Conservation (phyloP, 495 filamentous ascomycete species). For the Penicillium samsonianum region DNA sequence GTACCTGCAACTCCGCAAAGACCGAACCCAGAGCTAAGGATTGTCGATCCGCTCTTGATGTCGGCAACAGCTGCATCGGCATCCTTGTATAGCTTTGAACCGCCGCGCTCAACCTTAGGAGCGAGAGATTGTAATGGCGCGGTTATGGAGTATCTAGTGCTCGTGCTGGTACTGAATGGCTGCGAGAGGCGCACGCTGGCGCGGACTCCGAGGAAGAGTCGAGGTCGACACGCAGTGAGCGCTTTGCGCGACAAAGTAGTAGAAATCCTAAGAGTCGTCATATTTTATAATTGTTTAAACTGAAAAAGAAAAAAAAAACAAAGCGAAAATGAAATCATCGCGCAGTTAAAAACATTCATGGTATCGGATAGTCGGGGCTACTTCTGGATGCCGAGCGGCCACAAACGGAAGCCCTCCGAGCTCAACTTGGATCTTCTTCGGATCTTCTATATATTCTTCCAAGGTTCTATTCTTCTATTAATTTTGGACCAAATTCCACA, state of each 20-base stretch:
- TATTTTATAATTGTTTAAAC: constrained; percentile 9
- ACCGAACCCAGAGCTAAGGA: constrained; percentile 83
- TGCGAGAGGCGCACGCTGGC: constrained; percentile 15
- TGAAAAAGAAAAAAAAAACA: neutral
- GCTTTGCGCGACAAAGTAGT: constrained; percentile 33
- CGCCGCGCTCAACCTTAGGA: constrained; percentile 40
- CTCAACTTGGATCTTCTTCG: neutral
- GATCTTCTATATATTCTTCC: neutral
- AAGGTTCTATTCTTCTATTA: neutral
- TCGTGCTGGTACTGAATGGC: constrained; percentile 8
- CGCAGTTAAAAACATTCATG: constrained; percentile 20
- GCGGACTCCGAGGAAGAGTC: constrained; percentile 28
- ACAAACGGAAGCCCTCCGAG: neutral
- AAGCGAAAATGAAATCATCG: constrained; percentile 11
- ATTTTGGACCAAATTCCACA: neutral
- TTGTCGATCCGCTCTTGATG: constrained; percentile 68
- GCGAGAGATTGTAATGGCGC: constrained; percentile 20
- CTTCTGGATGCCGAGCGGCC: constrained; percentile 40
- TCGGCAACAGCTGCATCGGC: constrained; percentile 73
- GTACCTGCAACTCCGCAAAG: constrained; percentile 78
- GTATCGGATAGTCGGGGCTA: constrained; percentile 39
- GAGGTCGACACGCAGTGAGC: constrained; percentile 26
- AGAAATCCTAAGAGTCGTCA: constrained; percentile 36
- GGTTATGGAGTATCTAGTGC: constrained; percentile 29
- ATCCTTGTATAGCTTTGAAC: constrained; percentile 69